Evolutionary conservation across 129 eudicot species (phyloP), one percentile per base, ranked within the genome.

Genomic region (Pittosporum tobira): DNA sequence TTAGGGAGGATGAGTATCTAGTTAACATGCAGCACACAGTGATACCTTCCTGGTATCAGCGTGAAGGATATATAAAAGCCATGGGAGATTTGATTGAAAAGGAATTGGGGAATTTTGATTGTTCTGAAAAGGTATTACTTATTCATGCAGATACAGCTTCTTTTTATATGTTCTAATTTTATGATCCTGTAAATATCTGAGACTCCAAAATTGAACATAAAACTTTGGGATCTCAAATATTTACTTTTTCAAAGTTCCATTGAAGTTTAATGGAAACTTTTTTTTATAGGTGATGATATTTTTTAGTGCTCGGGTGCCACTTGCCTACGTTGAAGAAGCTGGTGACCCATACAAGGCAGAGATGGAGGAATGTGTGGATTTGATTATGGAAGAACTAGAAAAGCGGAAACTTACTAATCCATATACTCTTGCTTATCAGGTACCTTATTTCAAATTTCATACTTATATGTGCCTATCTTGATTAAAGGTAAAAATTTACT

Each of bases 341-440:
- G 97, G 97, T 66, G 97, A 90, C 66, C 97, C 97, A 16, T 90
- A 90, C 75, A 90, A 90, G 75, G 97, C 97, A 22, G 97, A 90
- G 95, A 90, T 90, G 97, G 95, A 90, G 82, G 97, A 90, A 83
- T 90, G 97, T 58, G 95, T 90, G 31, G 97, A 90, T 69, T 75
- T 90, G 71, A 90, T 90, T 29, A 90, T 90, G 95, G 97, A 90
- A 57, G 97, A 90, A 78, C 71, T 90, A 38, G 95, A 90, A 73
- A 82, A 83, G 72, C 76, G 95, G 73, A 74, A 59, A 54, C 74
- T 79, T 48, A 64, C 63, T 50, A 90, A 90, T 71, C 69, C 77
- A 6, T 90, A 75, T 57, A 90, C 95, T 59, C 82, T 90, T 38
- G 97, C 97, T 52, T 90, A 90, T 72, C 97, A 90, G 97, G 97